These are phyloP conservation scores for Petunia secreta DNA, from an alignment of 257 asterid genomes.

Conservation along the genomic window DNA sequence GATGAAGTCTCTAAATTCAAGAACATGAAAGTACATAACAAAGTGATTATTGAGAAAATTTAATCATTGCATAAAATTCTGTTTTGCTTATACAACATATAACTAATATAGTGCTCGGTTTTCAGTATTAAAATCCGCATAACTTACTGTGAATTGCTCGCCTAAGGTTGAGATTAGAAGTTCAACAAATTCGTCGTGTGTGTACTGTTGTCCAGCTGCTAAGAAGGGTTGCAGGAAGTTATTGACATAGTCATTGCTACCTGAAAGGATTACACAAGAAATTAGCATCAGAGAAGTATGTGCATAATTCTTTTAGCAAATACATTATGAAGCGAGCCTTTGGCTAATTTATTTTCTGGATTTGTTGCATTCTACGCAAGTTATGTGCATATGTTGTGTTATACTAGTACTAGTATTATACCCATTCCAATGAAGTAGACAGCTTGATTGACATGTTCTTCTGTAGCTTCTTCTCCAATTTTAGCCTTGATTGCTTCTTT, in stretches of 20 bases:
- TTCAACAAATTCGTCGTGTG: slow-evolving; percentile 67
- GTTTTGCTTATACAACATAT: neutral
- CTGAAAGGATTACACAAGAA: slow-evolving; percentile 36
- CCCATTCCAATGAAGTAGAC: slow-evolving; percentile 70
- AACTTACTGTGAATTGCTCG: slow-evolving; percentile 55
- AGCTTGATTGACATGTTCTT: slow-evolving; percentile 61
- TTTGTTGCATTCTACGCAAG: neutral
- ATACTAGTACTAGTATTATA: slow-evolving; percentile 31
- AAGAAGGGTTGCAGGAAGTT: slow-evolving; percentile 78
- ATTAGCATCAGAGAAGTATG: neutral
- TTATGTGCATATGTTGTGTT: neutral
- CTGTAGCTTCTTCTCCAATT: slow-evolving; percentile 61
- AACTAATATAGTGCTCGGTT: neutral
- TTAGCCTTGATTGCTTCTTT: slow-evolving; percentile 54
- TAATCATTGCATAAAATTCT: neutral
- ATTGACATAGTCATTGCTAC: slow-evolving; percentile 90
- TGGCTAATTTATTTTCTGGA: neutral
- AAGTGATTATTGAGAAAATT: neutral
- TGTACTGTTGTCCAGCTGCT: slow-evolving; percentile 59
- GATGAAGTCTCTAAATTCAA: slow-evolving; percentile 54
- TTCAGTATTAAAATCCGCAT: neutral
- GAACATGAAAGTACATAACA: neutral
- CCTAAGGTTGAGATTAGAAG: slow-evolving; percentile 61
- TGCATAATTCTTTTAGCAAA: neutral
- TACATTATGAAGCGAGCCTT: neutral